Conservation (phyloP, 495 filamentous ascomycete species). For the Lentithecium fluviatile region DNA sequence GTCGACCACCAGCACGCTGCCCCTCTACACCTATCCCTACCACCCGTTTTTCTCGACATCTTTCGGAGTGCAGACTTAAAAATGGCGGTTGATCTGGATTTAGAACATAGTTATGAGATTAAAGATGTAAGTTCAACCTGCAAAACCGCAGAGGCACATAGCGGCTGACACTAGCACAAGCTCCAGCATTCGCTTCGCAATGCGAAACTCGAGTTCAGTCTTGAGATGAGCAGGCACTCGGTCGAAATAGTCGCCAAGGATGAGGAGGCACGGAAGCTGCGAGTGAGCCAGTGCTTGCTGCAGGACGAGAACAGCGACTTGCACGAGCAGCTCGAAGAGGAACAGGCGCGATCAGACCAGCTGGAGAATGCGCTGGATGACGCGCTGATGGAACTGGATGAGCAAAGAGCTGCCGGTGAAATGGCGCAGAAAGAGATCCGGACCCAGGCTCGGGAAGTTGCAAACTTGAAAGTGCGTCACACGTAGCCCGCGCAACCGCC, state of each 20-base stretch:
- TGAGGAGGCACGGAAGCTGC: conserved; percentile 64
- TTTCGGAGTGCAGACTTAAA: conserved; percentile 18
- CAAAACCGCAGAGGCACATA: not conserved
- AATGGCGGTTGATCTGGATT: conserved; percentile 18
- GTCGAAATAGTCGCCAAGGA: conserved; percentile 62
- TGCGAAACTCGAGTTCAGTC: conserved; percentile 61
- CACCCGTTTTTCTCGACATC: conserved; percentile 11
- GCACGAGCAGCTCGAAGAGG: conserved; percentile 58
- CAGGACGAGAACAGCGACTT: conserved; percentile 69
- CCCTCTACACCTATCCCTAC: conserved; percentile 1
- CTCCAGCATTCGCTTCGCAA: conserved; percentile 50
- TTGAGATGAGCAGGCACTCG: conserved; percentile 58
- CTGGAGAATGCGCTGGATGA: conserved; percentile 54
- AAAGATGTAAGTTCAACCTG: conserved; percentile 24
- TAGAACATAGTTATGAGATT: conserved; percentile 22
- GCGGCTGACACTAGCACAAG: conserved; percentile 3
- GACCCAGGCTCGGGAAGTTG: conserved; percentile 60
- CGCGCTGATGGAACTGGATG: conserved; percentile 57
- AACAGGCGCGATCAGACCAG: conserved; percentile 51
- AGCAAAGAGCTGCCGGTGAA: conserved; percentile 55
- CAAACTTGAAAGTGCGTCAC: conserved; percentile 62
- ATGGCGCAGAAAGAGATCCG: conserved; percentile 57
- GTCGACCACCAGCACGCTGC: conserved; percentile 1
- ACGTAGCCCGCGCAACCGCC: not conserved
- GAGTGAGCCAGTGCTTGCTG: conserved; percentile 61